Evolutionary conservation across 768 basidiomycete genomes (phyloP).

Genomic region (Suillus placidus): DNA sequence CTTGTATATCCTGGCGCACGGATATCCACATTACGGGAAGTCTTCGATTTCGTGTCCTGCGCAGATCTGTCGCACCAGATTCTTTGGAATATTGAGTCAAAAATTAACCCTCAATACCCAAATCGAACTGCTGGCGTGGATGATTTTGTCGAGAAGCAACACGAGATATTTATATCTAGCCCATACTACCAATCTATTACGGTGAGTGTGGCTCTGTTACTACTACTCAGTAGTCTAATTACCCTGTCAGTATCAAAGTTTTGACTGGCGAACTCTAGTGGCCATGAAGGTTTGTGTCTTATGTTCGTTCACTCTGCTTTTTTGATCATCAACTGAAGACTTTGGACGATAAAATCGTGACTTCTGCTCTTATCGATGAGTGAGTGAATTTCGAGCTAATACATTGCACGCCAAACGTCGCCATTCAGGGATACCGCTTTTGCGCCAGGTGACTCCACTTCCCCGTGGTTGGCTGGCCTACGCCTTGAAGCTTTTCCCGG

Average conservation of each 20-base stretch:
- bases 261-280: conserved; percentile 78
- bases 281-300: conserved; percentile 61
- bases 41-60: conserved; percentile 77
- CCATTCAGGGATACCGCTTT: conserved; percentile 42
- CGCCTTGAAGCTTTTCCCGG: conserved; percentile 67
- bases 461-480: conserved; percentile 72
- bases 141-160: conserved; percentile 65
- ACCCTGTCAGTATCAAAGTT: conserved; percentile 69
- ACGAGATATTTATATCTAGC: conserved; percentile 58
- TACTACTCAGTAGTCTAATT: neutral
- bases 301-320: neutral
- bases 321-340: conserved; percentile 30
- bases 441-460: conserved; percentile 45
- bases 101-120: conserved; percentile 59
- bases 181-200: conserved; percentile 67
- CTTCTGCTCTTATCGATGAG: conserved; percentile 69
- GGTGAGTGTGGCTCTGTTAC: conserved; percentile 39
- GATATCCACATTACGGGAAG: conserved; percentile 72
- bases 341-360: conserved; percentile 56
- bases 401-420: conserved; percentile 5
- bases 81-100: conserved; percentile 80
- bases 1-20: conserved; percentile 66
- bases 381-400: conserved; percentile 33
- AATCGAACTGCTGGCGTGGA: conserved; percentile 55
- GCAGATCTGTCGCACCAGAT: conserved; percentile 65